phyloP scores from a whole-genome alignment of 2,329 filamentous ascomycete genomes.

The Elsinoe perseae region DNA sequence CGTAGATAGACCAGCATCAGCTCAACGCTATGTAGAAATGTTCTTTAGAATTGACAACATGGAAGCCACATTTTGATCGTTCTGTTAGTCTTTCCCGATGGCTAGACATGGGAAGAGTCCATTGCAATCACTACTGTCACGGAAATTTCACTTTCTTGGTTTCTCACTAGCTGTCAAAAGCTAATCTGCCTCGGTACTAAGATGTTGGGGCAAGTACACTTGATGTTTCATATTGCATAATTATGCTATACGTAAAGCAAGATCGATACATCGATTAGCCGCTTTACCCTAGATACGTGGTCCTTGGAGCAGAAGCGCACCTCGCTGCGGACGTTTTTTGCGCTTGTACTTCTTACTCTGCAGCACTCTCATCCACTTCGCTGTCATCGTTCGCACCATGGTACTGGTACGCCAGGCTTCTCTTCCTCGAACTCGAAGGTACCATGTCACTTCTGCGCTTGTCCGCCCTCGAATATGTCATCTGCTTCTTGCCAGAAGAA shows the following conservation, averaged over 20 bases:
- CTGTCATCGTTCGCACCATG: not conserved
- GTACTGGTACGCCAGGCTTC: not conserved
- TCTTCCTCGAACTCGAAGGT: not conserved
- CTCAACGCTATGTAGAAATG: no score
- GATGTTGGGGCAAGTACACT: not conserved
- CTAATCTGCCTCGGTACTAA: slow-evolving; percentile 4
- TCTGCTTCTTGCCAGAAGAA: not conserved
- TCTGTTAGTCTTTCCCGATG: no score
- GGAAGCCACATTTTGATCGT: not conserved
- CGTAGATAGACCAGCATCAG: no score
- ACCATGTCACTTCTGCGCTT: not conserved
- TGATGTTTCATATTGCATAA: not conserved
- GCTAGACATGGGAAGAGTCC: no score
- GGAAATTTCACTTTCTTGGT: not conserved
- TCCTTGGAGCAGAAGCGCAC: no score
- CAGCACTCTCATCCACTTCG: not conserved
- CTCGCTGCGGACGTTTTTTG: no score
- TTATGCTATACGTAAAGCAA: no score
- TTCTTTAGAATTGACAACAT: not conserved
- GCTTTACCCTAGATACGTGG: not conserved
- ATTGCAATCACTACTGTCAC: not conserved
- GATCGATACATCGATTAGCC: no score
- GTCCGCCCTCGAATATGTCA: slow-evolving; percentile 4
- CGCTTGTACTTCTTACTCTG: not conserved
- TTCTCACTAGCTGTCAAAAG: not conserved